Evolutionary conservation across 164 flowering plant genomes (phyloP).

Genomic region (Aristolochia contorta): DNA sequence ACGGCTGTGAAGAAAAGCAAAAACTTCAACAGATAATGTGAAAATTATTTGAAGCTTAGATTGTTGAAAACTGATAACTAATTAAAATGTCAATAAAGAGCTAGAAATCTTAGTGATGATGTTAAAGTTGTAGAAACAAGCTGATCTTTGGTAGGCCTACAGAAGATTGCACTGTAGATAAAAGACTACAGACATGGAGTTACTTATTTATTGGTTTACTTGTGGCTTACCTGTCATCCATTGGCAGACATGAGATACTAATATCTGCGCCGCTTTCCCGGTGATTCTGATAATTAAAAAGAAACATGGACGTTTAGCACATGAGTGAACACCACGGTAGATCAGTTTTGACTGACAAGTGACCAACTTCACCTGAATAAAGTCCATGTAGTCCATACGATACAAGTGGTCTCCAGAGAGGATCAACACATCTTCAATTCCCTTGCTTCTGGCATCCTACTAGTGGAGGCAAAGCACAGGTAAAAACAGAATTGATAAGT

Average conservation of each 20-base stretch:
- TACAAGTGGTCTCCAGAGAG: slow-evolving; percentile 95
- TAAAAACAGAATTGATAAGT: too few species aligned
- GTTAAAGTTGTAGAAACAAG: too few species aligned
- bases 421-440: slow-evolving; percentile 82
- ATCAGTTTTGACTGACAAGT: neutral
- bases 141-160: too few species aligned
- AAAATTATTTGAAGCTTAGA: slow-evolving; percentile 1
- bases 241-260: slow-evolving; percentile 66
- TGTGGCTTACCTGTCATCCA: slow-evolving; percentile 67
- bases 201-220: neutral
- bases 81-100: too few species aligned
- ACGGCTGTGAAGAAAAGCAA: slow-evolving; percentile 44
- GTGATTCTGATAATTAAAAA: slow-evolving; percentile 47
- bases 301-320: neutral
- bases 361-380: slow-evolving; percentile 47
- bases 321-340: neutral
- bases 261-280: slow-evolving; percentile 92
- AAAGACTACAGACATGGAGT: too few species aligned
- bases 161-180: too few species aligned
- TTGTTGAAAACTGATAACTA: neutral
- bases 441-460: slow-evolving; percentile 75
- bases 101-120: too few species aligned
- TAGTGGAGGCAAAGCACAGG: neutral
- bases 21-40: slow-evolving; percentile 4
- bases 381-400: slow-evolving; percentile 95